Base-by-base conservation (phyloP, 2,329 filamentous ascomycete genomes). In the Aspergillus brunneoviolaceus region DNA sequence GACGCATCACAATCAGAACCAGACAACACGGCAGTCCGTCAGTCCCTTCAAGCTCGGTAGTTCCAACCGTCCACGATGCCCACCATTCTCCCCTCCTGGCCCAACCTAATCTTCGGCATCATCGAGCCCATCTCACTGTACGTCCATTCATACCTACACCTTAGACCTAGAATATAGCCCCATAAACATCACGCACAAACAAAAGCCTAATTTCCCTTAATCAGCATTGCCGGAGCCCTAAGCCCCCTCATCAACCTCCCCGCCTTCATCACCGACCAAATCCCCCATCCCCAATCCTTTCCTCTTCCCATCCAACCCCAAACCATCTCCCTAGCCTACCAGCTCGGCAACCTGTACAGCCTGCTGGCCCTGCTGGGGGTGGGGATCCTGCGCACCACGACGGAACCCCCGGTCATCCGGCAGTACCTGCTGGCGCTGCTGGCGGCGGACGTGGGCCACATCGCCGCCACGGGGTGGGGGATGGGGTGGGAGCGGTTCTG, bases 261-360 rank as follows among this genome's bases (percentile, higher is more conserved):
- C 55, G 85, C 83, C 80, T 91, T 91, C 72, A 82, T 89, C 61
- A 75, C 79, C 21, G 82, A 87, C 67, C 88, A 91, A 71, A 80
- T 86, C 45, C 81, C 84, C 5, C 33, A 72, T 50, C 67, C 68
- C 11, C 16, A 12, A n/a, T 5, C 4, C 6, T 5, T 7, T 5
- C 5, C 16, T 6, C 6, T 7, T 14, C 16, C 39, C 39, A 7
- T 76, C 48, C 73, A 75, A 33, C 71, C 72, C 5, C 74, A 72
- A 65, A 80, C 80, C 62, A 79, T 83, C 48, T 78, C 88, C n/a
- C 76, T 90, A 29, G 84, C 86, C 50, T 81, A 84, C 66, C 87
- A 92, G 75, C 80, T 92, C 16, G 88, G 87, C 49, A 92, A 92
- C 67, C 72, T 87, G 21, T 91, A 91, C 67, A 81, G 87, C 1